Percentiles rank a stretch among this genome's conserved stretches.
phyloP scores from a whole-genome alignment of 2,329 filamentous ascomycete species.

The Truncatella angustata region DNA sequence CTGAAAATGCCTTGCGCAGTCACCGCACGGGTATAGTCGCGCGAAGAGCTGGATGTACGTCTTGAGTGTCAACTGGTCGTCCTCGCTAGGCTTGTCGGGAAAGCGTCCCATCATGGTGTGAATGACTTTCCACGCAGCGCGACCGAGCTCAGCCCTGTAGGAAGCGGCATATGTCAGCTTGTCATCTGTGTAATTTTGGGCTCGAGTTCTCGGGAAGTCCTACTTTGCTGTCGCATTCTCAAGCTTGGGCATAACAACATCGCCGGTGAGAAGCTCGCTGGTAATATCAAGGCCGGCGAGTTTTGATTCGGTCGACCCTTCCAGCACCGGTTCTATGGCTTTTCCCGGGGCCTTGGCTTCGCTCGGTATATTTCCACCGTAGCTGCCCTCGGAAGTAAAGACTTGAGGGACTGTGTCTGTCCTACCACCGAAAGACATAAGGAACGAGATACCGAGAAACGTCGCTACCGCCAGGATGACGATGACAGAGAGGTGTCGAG shows the following conservation, averaged over 20 bases:
- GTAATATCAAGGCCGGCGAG: conserved; percentile 43
- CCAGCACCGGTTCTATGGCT: conserved; percentile 7
- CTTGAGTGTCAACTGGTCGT: conserved; percentile 62
- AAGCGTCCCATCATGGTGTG: conserved; percentile 71
- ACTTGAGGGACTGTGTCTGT: conserved; percentile 19
- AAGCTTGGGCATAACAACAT: conserved; percentile 75
- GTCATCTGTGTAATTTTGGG: background rate
- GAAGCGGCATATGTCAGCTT: background rate
- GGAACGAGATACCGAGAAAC: conserved; percentile 57
- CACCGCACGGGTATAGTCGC: conserved; percentile 68
- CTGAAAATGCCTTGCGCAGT: conserved; percentile 68
- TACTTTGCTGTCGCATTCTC: conserved; percentile 81
- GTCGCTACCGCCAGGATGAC: conserved; percentile 54
- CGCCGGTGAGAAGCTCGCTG: conserved; percentile 57
- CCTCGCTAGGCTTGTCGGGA: conserved; percentile 61
- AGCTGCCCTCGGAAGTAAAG: conserved; percentile 15
- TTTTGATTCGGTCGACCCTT: conserved; percentile 19
- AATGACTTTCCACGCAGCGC: conserved; percentile 67
- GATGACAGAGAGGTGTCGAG: conserved; percentile 53
- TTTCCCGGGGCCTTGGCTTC: conserved; percentile 1
- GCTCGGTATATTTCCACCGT: background rate
- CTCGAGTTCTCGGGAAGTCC: conserved; percentile 17
- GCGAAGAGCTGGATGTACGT: conserved; percentile 66
- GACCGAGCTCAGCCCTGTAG: conserved; percentile 60
- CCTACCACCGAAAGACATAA: conserved; percentile 47